phyloP scores from a whole-genome alignment of 352 stramenopile species.

The Globisporangium carolinianum region DNA sequence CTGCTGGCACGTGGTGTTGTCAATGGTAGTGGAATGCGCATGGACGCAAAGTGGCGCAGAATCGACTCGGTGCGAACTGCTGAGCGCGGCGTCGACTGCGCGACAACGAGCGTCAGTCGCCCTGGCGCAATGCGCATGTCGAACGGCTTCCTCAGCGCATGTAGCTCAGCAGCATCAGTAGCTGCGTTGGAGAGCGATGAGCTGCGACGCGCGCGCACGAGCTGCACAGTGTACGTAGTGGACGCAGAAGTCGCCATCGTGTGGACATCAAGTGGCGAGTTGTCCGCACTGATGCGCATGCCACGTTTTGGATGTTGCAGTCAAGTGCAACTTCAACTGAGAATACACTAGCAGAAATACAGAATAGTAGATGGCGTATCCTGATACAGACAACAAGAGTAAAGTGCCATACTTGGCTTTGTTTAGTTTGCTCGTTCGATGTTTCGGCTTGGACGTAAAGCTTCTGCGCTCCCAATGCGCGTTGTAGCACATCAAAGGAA shows the following conservation, averaged over 20 bases:
- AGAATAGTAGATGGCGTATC: background rate
- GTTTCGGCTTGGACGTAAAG: background rate
- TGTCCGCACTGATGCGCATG: too few relatives aligned
- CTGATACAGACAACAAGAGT: background rate
- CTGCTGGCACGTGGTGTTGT: background rate
- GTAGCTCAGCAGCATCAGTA: constrained; percentile 9
- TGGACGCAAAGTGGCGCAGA: constrained; percentile 3
- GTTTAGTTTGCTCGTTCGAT: background rate
- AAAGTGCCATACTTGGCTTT: background rate
- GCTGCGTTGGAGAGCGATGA: background rate
- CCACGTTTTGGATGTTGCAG: too few relatives aligned
- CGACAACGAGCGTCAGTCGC: constrained; percentile 17
- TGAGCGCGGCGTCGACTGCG: background rate
- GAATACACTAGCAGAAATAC: background rate
- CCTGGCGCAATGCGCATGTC: constrained; percentile 14
- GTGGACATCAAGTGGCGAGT: background rate
- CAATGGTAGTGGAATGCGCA: background rate
- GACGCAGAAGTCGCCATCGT: constrained; percentile 4
- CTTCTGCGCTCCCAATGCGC: background rate
- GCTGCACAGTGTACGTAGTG: constrained; percentile 20
- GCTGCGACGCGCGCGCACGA: constrained; percentile 18
- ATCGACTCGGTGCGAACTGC: background rate
- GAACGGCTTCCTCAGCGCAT: constrained; percentile 25
- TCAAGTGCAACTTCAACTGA: constrained; percentile 13
- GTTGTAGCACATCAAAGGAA: background rate